Base-by-base conservation (phyloP, 2,329 filamentous ascomycete species). In the Fusarium graminum region DNA sequence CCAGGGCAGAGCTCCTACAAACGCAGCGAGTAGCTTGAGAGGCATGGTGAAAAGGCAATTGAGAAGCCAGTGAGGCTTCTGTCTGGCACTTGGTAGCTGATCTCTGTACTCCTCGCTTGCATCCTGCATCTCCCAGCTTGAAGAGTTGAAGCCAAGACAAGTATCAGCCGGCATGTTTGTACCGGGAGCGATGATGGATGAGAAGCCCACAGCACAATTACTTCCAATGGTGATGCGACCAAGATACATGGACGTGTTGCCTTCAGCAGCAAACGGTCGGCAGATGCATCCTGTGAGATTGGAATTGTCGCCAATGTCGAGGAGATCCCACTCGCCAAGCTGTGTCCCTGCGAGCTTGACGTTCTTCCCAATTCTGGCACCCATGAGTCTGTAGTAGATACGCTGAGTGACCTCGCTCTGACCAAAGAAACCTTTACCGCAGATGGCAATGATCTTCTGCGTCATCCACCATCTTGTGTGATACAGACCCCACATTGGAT, bases 391-490 rank as follows among this genome's bases (percentile, higher is more conserved):
- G 39, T 12, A 43, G 28, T 60, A 60, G 1, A 53, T 2, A 1
- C 55, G 1, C 6, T 40, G 1, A 1, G 55, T 60, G 4, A 2
- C 2, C 2, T 60, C 57, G 7, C 22, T 60, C 2, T 28, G 8
- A 2, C 4, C 5, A 10, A 60, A 60, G 16, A 59, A 60, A 0
- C 55, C 57, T 12, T 12, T 29, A 5, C 55, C 45, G 0, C 57
- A 60, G 7, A 60, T 43, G 0, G 45, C n/a, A 6, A 60, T 32
- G 0, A 60, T 60, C 55, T 60, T 60, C 16, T 60, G 57, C 6
- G 60, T 39, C 29, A 60, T 14, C 57, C 57, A 60, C 57, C 57
- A 60, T 10, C 57, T 28, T 0, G 57, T 60, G n/a, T 60, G 57
- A 13, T 60, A 60, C 1, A 44, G 13, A 12, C 57, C 57, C 57